Conservation (phyloP, 1,284 basidiomycete genomes). For the Ceratobasidium theobromae region DNA sequence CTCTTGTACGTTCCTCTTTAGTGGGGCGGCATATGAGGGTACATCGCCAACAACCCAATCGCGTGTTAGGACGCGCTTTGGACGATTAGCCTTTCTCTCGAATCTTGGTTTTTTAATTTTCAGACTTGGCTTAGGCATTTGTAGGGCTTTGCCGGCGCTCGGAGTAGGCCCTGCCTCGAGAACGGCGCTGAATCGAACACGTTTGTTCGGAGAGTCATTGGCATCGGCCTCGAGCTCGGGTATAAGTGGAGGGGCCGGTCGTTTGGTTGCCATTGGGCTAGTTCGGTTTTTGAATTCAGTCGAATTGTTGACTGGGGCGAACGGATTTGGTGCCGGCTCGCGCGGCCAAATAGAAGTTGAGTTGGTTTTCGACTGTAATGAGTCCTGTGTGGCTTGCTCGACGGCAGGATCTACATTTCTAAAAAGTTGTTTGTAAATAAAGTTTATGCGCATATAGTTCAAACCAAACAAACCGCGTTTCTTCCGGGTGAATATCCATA, state of each 20-base stretch:
- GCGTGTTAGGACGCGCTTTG: conserved; percentile 12
- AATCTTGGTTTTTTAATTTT: conserved; percentile 2
- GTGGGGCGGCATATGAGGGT: conserved; percentile 23
- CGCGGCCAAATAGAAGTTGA: background rate
- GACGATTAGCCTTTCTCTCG: conserved; percentile 9
- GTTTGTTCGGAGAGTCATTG: conserved; percentile 20
- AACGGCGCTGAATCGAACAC: conserved; percentile 22
- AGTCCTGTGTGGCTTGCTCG: background rate
- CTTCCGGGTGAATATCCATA: background rate
- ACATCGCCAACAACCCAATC: background rate
- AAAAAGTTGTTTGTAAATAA: background rate
- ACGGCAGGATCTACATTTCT: background rate
- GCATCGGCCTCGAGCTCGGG: background rate
- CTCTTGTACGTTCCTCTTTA: conserved; percentile 8
- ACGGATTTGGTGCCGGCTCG: background rate
- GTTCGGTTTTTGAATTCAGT: background rate
- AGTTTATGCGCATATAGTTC: background rate
- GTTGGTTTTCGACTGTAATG: background rate
- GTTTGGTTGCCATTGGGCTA: background rate
- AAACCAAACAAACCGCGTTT: conserved; percentile 1
- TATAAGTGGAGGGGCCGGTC: conserved; percentile 3
- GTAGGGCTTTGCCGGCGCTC: background rate
- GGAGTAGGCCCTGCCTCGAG: conserved; percentile 27
- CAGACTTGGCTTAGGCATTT: conserved; percentile 16
- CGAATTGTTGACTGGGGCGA: background rate